Evolutionary conservation across 805 yeast species (phyloP), one percentile per base, ranked within the genome.

Genomic region (Crinitomyces ghanaensis): DNA sequence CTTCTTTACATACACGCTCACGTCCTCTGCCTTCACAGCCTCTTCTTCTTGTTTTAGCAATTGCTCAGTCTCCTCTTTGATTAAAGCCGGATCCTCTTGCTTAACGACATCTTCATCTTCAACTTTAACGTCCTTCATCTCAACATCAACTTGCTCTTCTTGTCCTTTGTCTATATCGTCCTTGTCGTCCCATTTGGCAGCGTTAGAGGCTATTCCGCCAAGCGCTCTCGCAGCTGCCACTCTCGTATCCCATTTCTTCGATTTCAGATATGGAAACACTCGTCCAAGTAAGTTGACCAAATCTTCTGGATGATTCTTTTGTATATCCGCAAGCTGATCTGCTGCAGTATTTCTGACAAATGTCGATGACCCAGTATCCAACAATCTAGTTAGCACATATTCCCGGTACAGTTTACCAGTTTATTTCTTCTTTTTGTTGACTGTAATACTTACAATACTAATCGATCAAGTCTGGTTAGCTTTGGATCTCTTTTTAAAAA

Each of bases 281-380:
- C 97, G 67, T 11, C 94, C 83, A 21, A 91, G 60, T 26, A 91
- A 60, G 37, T 78, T 78, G 34, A 84, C 65, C 14, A 82, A 72
- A 48, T 91, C 97, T 50, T 88, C 97, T 0, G 97, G 95, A 50
- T 91, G 97, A 27, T 80, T 79, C 54, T 80, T 80, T 18, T 95
- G 96, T 24, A 93, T 66, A 45, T 88, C 97, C 4, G 95, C 83
- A 44, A 91, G 65, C 59, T 91, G 99, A 50, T 88, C 95, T 2
- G 97, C 97, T 1, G 98, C 99, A 6, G 95, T 83, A 50, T 83
- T 84, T 44, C 97, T 70, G 28, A 91, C 91, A 53, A 84, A 80
- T 25, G 82, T 82, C 4, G 96, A 84, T 8, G 95, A 83, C 7
- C 98, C 98, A 1, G 96, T 83, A 58, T 93, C 98, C 43, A 91